These are phyloP conservation scores for Pseudomicrostroma phylloplanum DNA, from an alignment of 1,284 basidiomycete species.

Conservation along the genomic window DNA sequence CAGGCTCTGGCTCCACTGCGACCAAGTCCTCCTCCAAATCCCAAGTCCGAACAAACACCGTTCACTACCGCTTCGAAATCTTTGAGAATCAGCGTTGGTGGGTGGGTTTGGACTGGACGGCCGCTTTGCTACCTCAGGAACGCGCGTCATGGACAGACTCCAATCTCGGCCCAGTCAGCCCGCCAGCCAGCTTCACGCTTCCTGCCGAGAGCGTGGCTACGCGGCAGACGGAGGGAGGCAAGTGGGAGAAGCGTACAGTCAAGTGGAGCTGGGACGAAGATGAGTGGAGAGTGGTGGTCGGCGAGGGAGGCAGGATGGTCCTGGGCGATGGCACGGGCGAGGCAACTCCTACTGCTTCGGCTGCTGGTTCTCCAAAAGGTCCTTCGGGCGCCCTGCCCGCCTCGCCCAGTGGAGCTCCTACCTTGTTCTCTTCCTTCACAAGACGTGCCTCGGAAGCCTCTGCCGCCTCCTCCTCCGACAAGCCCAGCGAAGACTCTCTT, in stretches of 20 bases:
- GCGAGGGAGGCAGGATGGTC: conserved; percentile 8
- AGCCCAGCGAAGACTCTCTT: not conserved
- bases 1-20: not conserved
- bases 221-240: conserved; percentile 30
- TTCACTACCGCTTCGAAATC: conserved; percentile 53
- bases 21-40: not conserved
- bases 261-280: conserved; percentile 54
- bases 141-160: conserved; percentile 71
- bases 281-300: conserved; percentile 50
- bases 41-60: conserved; percentile 8
- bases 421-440: not conserved
- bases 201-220: conserved; percentile 50
- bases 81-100: conserved; percentile 92
- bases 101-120: conserved; percentile 72
- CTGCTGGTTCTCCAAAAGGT: not conserved
- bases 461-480: not conserved
- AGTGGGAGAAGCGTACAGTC: conserved; percentile 40
- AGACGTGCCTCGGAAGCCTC: not conserved
- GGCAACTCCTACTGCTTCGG: not conserved
- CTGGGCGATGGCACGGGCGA: not conserved
- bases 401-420: not conserved
- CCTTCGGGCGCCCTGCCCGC: not conserved
- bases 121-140: conserved; percentile 80
- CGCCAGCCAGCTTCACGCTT: conserved; percentile 58
- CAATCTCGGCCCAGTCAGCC: conserved; percentile 51